Percentiles rank a stretch among this genome's conserved stretches.
These are phyloP conservation scores for Macadamia tetraphylla DNA, from an alignment of 164 flowering plant species.

Conservation along the genomic window DNA sequence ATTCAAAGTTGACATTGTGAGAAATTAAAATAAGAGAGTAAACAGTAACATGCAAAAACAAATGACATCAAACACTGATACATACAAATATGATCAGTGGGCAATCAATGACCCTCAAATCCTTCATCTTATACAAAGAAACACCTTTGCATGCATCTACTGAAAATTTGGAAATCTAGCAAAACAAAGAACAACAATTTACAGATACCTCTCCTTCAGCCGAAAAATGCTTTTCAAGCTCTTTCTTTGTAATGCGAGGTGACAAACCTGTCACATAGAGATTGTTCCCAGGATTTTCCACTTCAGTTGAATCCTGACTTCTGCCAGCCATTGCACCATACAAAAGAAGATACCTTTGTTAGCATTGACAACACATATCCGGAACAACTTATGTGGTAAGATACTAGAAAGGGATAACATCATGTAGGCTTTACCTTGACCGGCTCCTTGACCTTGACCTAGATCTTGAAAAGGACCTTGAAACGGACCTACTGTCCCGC, in stretches of 20 bases:
- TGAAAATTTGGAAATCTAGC: too few relatives aligned
- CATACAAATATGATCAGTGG: too few relatives aligned
- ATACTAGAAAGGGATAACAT: background rate
- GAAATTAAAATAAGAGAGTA: background rate
- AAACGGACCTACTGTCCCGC: constrained; percentile 37
- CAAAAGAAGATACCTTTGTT: background rate
- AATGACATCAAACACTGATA: too few relatives aligned
- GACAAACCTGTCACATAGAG: constrained; percentile 92
- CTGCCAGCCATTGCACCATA: constrained; percentile 23
- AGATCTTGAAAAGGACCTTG: constrained; percentile 46
- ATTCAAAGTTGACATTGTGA: background rate
- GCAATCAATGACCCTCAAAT: too few relatives aligned
- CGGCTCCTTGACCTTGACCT: constrained; percentile 45
- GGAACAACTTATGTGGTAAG: background rate
- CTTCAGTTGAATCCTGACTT: constrained; percentile 54
- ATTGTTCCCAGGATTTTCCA: constrained; percentile 90
- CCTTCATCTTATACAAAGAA: too few relatives aligned
- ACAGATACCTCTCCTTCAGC: constrained; percentile 58
- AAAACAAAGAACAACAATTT: too few relatives aligned
- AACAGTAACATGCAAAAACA: too few relatives aligned
- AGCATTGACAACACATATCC: background rate
- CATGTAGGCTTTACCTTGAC: constrained; percentile 36
- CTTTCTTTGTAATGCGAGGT: constrained; percentile 64
- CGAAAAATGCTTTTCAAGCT: constrained; percentile 77
- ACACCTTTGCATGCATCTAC: too few relatives aligned